These are phyloP conservation scores for Ceratobasidium sp. DNA, from an alignment of 1,284 basidiomycete genomes.

Conservation along the genomic window DNA sequence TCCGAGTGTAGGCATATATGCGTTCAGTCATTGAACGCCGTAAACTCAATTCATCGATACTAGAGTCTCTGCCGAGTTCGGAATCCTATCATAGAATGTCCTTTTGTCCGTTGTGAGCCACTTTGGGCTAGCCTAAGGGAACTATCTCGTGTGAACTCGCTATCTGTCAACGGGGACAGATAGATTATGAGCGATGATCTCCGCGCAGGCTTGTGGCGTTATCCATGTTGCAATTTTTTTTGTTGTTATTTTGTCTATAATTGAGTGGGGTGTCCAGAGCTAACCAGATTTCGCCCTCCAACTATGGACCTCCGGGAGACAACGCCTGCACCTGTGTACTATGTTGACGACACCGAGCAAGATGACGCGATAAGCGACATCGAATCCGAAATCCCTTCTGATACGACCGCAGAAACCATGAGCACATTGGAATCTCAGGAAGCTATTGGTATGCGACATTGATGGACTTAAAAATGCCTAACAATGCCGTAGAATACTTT, in stretches of 20 bases:
- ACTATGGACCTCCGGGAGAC: conserved; percentile 7
- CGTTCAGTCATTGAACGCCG: background rate
- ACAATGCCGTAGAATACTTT: conserved; percentile 24
- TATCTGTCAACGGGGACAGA: background rate
- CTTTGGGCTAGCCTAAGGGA: background rate
- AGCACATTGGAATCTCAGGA: conserved; percentile 34
- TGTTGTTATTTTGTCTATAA: background rate
- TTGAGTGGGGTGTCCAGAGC: background rate
- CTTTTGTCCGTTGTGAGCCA: background rate
- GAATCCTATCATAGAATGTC: background rate
- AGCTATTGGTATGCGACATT: conserved; percentile 14
- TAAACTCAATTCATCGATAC: background rate
- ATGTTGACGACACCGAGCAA: conserved; percentile 13
- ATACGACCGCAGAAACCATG: conserved; percentile 32
- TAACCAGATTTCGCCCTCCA: background rate
- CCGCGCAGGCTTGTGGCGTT: background rate
- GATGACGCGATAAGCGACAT: conserved; percentile 27
- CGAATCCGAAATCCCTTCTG: conserved; percentile 22
- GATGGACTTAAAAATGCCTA: no score
- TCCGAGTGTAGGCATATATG: background rate
- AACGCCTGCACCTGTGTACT: conserved; percentile 20
- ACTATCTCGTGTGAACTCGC: background rate
- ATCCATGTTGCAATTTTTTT: no score
- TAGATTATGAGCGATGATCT: background rate
- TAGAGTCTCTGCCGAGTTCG: background rate